Conservation (phyloP, 352 stramenopile genomes). For the Aphanomyces invadans region DNA sequence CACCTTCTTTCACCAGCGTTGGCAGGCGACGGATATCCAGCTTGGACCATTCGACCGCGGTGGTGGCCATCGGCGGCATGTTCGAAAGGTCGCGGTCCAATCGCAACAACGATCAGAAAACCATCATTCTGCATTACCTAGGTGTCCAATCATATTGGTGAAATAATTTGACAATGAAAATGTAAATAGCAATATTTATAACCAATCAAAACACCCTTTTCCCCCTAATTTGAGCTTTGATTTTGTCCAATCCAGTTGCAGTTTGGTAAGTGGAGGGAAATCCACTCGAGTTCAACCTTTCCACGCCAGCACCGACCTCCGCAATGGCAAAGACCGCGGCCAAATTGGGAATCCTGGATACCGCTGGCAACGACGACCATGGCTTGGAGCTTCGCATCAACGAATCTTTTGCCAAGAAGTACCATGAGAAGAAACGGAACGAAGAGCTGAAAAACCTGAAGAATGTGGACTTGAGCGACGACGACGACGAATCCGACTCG, state of each 20-base stretch:
- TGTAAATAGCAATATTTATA: no score
- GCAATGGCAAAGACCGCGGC: constrained; percentile 19
- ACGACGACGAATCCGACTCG: constrained; percentile 61
- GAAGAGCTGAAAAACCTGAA: constrained; percentile 57
- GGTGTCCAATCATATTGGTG: background rate
- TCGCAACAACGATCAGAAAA: background rate
- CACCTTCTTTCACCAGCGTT: constrained; percentile 24
- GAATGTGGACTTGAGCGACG: constrained; percentile 28
- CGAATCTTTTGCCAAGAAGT: constrained; percentile 61
- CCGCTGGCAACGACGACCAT: background rate
- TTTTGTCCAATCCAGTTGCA: background rate
- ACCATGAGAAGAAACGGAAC: constrained; percentile 69
- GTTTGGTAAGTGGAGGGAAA: constrained; percentile 6
- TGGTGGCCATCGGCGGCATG: background rate
- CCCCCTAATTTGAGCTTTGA: background rate
- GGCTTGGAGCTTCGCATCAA: constrained; percentile 65
- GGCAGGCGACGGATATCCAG: constrained; percentile 17
- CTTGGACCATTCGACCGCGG: background rate
- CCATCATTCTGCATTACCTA: background rate
- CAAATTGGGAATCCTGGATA: constrained; percentile 19
- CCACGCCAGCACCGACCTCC: constrained; percentile 9
- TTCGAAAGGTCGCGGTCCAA: background rate
- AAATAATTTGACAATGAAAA: no score
- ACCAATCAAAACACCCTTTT: constrained; percentile 10
- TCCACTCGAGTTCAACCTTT: constrained; percentile 9